phyloP scores from a whole-genome alignment of 2,329 filamentous ascomycete species.

The Cladophialophora bantiana region DNA sequence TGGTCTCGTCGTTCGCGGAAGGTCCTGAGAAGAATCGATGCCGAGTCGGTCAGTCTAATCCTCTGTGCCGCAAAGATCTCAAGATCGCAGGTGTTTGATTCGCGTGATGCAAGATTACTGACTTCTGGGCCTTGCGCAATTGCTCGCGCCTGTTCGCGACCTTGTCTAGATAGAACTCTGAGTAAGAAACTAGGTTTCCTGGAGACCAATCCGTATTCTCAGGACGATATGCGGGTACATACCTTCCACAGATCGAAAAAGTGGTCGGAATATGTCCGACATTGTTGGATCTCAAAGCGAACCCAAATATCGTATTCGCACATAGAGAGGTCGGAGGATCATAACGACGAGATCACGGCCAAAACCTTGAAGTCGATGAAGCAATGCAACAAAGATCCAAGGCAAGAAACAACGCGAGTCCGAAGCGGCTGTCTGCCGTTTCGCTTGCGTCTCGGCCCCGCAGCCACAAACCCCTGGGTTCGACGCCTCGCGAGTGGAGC shows the following conservation, averaged over 20 bases:
- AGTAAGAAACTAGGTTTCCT: not conserved
- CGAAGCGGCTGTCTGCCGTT: constrained; percentile 10
- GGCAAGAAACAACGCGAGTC: not conserved
- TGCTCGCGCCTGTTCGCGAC: constrained; percentile 46
- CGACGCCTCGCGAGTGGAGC: constrained; percentile 8
- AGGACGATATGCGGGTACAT: constrained; percentile 1
- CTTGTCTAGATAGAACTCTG: constrained; percentile 19
- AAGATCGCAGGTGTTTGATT: constrained; percentile 2
- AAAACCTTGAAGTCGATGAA: not conserved
- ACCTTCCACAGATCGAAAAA: constrained; percentile 30
- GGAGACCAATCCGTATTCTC: not conserved
- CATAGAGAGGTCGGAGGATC: constrained; percentile 1
- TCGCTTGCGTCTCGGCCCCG: constrained; percentile 8
- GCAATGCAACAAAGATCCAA: not conserved
- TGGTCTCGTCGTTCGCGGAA: constrained; percentile 33
- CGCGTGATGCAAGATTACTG: constrained; percentile 6
- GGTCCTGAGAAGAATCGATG: constrained; percentile 11
- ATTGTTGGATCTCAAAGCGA: constrained; percentile 14
- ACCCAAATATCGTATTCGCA: constrained; percentile 10
- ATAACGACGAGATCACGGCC: not conserved
- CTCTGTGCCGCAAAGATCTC: not conserved
- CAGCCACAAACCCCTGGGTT: constrained; percentile 9
- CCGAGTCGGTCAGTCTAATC: constrained; percentile 9
- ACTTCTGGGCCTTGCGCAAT: constrained; percentile 47
- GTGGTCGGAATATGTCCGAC: constrained; percentile 30